A percentile compares a stretch with the other conserved stretches of the same genome.
Evolutionary conservation across 2,329 filamentous ascomycete species (phyloP).

Genomic region (Trichoderma oligosporum): DNA sequence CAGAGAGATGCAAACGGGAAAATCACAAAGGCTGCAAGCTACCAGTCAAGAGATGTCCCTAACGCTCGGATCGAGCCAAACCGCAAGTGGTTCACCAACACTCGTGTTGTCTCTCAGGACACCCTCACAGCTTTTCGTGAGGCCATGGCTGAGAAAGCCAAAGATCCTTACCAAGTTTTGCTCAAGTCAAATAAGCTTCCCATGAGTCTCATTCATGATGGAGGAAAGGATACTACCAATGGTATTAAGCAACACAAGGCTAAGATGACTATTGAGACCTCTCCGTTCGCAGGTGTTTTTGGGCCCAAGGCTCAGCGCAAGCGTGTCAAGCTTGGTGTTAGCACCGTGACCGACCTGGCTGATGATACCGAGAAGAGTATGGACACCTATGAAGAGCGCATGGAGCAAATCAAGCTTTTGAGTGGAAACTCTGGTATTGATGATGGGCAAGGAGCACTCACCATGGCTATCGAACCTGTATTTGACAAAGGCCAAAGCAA

Average conservation of each 20-base stretch:
- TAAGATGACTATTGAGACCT: conserved; percentile 86
- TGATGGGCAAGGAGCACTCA: conserved; percentile 43
- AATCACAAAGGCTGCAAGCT: conserved; percentile 78
- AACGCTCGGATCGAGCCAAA: conserved; percentile 90
- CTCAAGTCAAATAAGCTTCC: conserved; percentile 96
- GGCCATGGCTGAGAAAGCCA: conserved; percentile 84
- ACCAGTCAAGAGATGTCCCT: conserved; percentile 77
- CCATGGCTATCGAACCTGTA: conserved; percentile 74
- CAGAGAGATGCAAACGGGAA: conserved; percentile 78
- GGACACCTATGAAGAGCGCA: conserved; percentile 73
- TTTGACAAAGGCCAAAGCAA: conserved; percentile 95
- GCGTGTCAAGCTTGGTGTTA: conserved; percentile 81
- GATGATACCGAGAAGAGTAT: conserved; percentile 76
- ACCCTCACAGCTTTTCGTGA: conserved; percentile 82
- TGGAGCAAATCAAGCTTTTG: conserved; percentile 73
- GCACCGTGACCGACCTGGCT: conserved; percentile 76
- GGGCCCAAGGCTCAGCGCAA: conserved; percentile 92
- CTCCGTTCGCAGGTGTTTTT: conserved; percentile 84
- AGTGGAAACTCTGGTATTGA: conserved; percentile 63
- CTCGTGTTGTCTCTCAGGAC: conserved; percentile 82
- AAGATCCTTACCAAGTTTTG: conserved; percentile 90
- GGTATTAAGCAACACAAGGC: conserved; percentile 89
- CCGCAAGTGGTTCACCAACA: conserved; percentile 97
- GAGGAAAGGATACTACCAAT: conserved; percentile 63
- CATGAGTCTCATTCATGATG: conserved; percentile 87